Evolutionary conservation across 805 yeast genomes (phyloP), one percentile per base, ranked within the genome.

Genomic region (Cyberlindnera maclurae): DNA sequence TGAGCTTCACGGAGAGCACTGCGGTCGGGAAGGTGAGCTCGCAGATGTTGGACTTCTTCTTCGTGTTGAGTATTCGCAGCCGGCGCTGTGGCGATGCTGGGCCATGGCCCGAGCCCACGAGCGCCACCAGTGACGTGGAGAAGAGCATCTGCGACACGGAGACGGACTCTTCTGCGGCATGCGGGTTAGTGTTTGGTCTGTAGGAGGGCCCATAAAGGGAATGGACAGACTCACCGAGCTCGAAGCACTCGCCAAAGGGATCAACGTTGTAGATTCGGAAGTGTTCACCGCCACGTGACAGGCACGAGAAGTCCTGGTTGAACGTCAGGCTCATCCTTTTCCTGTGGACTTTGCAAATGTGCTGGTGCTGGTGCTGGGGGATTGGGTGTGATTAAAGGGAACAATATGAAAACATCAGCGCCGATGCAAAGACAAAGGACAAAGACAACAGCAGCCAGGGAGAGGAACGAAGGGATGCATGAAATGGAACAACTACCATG

Each of bases 81-180:
- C 78, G 73, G 34, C 84, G 64, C 5, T 82, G 75, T 24, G 80
- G 73, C 13, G 78, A 69, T 2, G 70, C 51, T 5, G 83, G 79
- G 45, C 74, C 81, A 39, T 79, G 85, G 3, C 89, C 90, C 36
- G 76, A 64, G 7, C 88, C 90, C 3, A 86, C 95, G 6, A 86
- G 65, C 0, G 95, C 96, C 17, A 93, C 74, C 29, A 90, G 67
- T 5, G 95, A 82, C 0, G 97, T 87, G 31, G 88, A 72, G 54
- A 88, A 90, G 18, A 90, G 72, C 97, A 93, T 89, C 56, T 88
- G 96, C 10, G 87, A 79, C 2, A 84, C 71, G 20, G 74, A 68
- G 5, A 75, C 67, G 4, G 77, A 69, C 33, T 50, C 27, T 26
- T 45, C 43, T 47, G 20, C 27, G 13, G 20, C 22, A 34, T 37